Percentiles rank a stretch among this genome's conserved stretches.
phyloP scores from a whole-genome alignment of 225 moss, liverwort and hornwort genomes.

The Pleurozium schreberi region DNA sequence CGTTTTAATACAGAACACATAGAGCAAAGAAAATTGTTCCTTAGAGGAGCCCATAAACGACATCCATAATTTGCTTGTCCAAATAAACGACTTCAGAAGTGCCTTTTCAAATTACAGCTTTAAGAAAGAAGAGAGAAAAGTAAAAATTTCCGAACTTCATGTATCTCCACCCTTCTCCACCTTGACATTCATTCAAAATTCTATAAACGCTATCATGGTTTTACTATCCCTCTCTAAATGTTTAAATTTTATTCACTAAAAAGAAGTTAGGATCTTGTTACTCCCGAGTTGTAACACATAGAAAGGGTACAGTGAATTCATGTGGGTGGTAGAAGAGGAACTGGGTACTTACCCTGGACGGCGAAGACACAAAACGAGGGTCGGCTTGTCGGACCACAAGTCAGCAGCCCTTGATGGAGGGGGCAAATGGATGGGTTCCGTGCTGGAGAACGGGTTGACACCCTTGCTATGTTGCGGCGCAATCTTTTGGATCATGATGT shows the following conservation, averaged over 20 bases:
- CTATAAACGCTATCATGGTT: no score
- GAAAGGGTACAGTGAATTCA: neutral
- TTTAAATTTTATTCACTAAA: neutral
- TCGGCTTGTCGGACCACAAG: conserved; percentile 61
- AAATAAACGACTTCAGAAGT: neutral
- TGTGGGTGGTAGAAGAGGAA: neutral
- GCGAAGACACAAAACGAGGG: conserved; percentile 70
- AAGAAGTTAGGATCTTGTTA: neutral
- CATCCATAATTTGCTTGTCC: neutral
- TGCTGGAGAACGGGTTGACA: conserved; percentile 26
- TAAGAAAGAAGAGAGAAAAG: neutral
- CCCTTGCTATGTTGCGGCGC: conserved; percentile 60
- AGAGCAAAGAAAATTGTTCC: neutral
- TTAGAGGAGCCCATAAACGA: neutral
- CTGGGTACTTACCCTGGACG: conserved; percentile 59
- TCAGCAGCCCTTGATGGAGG: conserved; percentile 51
- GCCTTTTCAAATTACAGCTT: neutral
- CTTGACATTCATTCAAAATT: neutral
- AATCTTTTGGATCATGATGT: conserved; percentile 51
- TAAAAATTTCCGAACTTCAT: neutral
- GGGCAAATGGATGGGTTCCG: conserved; percentile 43
- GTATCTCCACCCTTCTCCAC: neutral
- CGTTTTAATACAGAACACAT: neutral
- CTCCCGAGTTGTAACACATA: neutral
- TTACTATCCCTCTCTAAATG: neutral